phyloP scores from a whole-genome alignment of 257 asterid species.

The Eustoma russellianum region DNA sequence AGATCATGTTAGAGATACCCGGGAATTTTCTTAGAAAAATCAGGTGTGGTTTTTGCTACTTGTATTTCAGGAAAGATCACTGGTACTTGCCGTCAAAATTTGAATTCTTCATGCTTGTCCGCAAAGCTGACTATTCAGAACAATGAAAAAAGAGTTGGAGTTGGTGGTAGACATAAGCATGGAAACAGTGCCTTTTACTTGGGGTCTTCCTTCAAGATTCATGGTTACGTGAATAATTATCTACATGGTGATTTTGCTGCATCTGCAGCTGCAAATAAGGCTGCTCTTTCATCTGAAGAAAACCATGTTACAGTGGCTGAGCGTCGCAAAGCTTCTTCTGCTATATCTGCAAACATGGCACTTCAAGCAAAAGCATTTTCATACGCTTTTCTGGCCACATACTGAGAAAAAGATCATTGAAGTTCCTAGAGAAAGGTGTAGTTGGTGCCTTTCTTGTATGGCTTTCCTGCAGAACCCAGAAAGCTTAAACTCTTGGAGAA shows the following conservation, averaged over 20 bases:
- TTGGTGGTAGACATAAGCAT: slow-evolving; percentile 16
- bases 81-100: slow-evolving; percentile 17
- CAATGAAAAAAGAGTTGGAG: slow-evolving; percentile 13
- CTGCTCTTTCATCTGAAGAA: slow-evolving; percentile 59
- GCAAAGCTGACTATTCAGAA: slow-evolving; percentile 16
- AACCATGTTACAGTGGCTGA: slow-evolving; percentile 32
- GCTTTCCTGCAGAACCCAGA: too few species aligned
- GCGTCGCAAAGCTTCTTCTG: slow-evolving; percentile 37
- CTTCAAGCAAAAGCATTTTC: slow-evolving; percentile 80
- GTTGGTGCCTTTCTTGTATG: slow-evolving; percentile 47
- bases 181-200: slow-evolving; percentile 24
- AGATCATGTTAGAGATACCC: too few species aligned
- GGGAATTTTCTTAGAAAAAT: too few species aligned
- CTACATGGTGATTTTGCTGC: slow-evolving; percentile 84
- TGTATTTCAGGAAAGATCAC: slow-evolving; percentile 10
- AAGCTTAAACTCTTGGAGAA: too few species aligned
- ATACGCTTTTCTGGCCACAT: too few species aligned
- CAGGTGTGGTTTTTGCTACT: too few species aligned
- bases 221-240: slow-evolving; percentile 56
- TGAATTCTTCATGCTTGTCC: slow-evolving; percentile 13
- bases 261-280: slow-evolving; percentile 77
- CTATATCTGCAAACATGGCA: slow-evolving; percentile 35
- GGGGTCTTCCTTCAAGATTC: slow-evolving; percentile 59
- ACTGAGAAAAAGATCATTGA: too few species aligned
- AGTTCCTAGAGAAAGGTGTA: too few species aligned